phyloP scores from a whole-genome alignment of 2,329 filamentous ascomycete species.

The Ophiostoma novo-ulmi region DNA sequence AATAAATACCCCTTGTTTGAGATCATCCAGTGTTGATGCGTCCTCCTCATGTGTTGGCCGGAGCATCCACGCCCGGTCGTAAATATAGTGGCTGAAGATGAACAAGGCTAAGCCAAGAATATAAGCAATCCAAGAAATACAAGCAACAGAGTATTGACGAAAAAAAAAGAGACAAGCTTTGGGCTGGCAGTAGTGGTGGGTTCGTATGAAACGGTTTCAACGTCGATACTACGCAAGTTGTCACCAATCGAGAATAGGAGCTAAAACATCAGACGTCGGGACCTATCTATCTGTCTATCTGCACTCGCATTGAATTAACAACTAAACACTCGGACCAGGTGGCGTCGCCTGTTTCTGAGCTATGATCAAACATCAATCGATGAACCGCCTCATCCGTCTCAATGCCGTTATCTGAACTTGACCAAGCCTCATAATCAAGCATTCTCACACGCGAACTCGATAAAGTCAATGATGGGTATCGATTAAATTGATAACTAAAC shows the following conservation, averaged over 20 bases:
- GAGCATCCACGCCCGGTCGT: constrained; percentile 6
- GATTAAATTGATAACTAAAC: constrained; percentile 9
- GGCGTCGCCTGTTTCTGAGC: neutral
- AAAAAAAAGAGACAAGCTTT: neutral
- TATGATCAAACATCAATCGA: constrained; percentile 1
- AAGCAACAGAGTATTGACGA: neutral
- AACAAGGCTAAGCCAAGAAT: neutral
- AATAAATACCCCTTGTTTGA: constrained; percentile 11
- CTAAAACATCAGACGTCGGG: constrained; percentile 10
- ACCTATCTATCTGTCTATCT: neutral
- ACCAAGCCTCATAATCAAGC: no score
- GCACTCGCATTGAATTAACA: neutral
- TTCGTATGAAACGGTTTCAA: constrained; percentile 10
- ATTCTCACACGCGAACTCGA: no score
- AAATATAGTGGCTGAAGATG: neutral
- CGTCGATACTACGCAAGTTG: neutral
- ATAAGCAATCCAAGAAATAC: neutral
- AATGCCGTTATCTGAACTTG: neutral
- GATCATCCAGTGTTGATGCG: constrained; percentile 10
- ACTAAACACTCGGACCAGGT: neutral
- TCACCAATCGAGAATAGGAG: neutral
- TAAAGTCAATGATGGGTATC: neutral
- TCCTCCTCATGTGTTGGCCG: neutral
- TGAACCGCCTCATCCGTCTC: neutral
- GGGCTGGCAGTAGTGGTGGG: neutral